A percentile compares a stretch with the other conserved stretches of the same genome.
These are phyloP conservation scores for Aspergillus texensis DNA, from an alignment of 2,329 filamentous ascomycete species.

Conservation along the genomic window DNA sequence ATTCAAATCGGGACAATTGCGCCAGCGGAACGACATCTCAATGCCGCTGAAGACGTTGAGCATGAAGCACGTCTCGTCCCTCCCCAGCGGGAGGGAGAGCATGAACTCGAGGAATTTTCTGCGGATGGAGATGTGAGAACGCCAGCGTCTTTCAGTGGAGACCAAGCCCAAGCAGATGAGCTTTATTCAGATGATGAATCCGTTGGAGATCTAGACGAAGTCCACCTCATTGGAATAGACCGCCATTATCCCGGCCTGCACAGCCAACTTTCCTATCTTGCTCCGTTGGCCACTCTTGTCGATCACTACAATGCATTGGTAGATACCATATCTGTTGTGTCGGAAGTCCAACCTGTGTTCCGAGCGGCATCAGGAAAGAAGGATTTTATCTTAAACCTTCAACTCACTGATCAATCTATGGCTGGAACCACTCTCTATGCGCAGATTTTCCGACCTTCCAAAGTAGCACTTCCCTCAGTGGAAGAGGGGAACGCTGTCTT, in stretches of 20 bases:
- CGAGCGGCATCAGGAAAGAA: conserved; percentile 41
- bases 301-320: conserved; percentile 44
- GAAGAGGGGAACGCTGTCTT: conserved; percentile 46
- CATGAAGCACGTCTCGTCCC: not conserved
- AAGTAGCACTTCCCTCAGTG: conserved; percentile 41
- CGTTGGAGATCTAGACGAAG: conserved; percentile 6
- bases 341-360: conserved; percentile 32
- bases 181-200: conserved; percentile 15
- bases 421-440: conserved; percentile 40
- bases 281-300: conserved; percentile 45
- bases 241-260: conserved; percentile 40
- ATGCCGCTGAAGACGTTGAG: not conserved
- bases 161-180: conserved; percentile 10
- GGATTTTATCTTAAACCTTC: conserved; percentile 45
- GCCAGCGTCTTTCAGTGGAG: conserved; percentile 3
- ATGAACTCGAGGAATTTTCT: not conserved
- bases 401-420: conserved; percentile 49
- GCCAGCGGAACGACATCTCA: not conserved
- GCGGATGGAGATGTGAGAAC: conserved; percentile 2
- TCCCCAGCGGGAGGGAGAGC: conserved; percentile 1
- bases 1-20: not conserved
- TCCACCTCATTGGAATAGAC: conserved; percentile 19
- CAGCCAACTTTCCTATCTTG: conserved; percentile 47
- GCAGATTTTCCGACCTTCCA: conserved; percentile 47
- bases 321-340: conserved; percentile 48